A percentile compares a stretch with the other conserved stretches of the same genome.
These are phyloP conservation scores for Chalaropsis ovoidea DNA, from an alignment of 2,329 filamentous ascomycete species.

Conservation along the genomic window DNA sequence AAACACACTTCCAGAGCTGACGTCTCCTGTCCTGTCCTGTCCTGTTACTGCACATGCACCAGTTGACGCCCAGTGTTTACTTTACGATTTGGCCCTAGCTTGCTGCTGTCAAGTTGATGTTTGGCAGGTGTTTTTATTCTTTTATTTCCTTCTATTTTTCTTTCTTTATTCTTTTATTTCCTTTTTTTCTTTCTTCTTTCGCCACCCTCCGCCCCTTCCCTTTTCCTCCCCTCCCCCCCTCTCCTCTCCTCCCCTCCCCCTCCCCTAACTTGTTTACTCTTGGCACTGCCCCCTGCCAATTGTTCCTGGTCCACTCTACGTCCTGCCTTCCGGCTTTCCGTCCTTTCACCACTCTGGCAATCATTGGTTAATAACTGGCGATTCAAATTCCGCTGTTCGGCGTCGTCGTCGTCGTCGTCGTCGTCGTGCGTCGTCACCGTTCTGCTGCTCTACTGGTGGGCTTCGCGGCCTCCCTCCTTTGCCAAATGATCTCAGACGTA, in stretches of 20 bases:
- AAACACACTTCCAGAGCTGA: not conserved
- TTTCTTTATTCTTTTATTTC: not conserved
- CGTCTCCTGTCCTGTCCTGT: too few species aligned
- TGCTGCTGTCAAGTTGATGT: not conserved
- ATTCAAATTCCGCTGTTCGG: not conserved
- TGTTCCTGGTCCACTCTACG: not conserved
- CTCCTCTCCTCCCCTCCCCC: not conserved
- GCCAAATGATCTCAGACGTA: too few species aligned
- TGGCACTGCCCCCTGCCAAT: not conserved
- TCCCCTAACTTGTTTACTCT: not conserved
- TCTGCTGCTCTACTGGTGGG: not conserved
- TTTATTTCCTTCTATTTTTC: too few species aligned
- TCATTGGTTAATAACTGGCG: too few species aligned
- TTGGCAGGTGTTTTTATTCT: too few species aligned
- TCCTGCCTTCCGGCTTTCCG: not conserved
- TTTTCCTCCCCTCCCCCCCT: not conserved
- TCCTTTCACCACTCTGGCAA: not conserved
- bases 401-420: not conserved
- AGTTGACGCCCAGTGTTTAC: not conserved
- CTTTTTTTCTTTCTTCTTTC: not conserved
- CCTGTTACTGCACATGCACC: not conserved
- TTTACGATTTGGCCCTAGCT: not conserved
- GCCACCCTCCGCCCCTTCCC: not conserved
- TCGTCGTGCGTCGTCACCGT: not conserved
- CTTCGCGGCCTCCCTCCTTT: conserved; percentile 3